These are phyloP conservation scores for Hypoxylon sp. DNA, from an alignment of 2,329 filamentous ascomycete genomes.

Conservation along the genomic window DNA sequence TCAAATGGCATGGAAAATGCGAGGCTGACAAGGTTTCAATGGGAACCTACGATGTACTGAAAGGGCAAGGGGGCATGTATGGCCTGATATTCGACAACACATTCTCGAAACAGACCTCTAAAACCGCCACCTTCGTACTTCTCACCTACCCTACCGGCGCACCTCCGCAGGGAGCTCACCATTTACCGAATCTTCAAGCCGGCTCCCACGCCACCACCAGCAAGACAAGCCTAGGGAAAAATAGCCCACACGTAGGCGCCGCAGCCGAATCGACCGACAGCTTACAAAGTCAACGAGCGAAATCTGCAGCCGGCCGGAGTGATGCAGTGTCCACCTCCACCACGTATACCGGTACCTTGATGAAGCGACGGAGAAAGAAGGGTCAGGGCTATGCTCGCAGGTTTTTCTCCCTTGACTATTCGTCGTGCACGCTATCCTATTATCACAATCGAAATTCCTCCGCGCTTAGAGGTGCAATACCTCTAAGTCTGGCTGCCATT, in stretches of 20 bases:
- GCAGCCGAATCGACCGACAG: slow-evolving; percentile 71
- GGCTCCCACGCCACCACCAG: slow-evolving; percentile 55
- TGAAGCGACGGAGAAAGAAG: slow-evolving; percentile 92
- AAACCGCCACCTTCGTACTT: slow-evolving; percentile 93
- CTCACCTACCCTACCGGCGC: slow-evolving; percentile 90
- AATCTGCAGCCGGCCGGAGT: slow-evolving; percentile 66
- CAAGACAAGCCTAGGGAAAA: slow-evolving; percentile 64
- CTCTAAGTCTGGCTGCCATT: slow-evolving; percentile 89
- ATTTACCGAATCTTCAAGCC: slow-evolving; percentile 71
- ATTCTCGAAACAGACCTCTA: slow-evolving; percentile 94
- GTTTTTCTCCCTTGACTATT: slow-evolving; percentile 97
- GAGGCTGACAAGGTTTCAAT: slow-evolving; percentile 96
- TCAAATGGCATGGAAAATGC: slow-evolving; percentile 93
- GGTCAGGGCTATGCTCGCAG: slow-evolving; percentile 92
- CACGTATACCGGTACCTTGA: slow-evolving; percentile 82
- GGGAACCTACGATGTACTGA: slow-evolving; percentile 83
- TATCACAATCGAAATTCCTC: slow-evolving; percentile 96
- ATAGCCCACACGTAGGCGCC: slow-evolving; percentile 59
- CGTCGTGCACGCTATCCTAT: slow-evolving; percentile 93
- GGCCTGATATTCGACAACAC: slow-evolving; percentile 98
- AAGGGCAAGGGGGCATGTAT: slow-evolving; percentile 88
- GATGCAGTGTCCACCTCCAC: slow-evolving; percentile 57
- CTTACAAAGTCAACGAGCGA: slow-evolving; percentile 64
- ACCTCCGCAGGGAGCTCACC: slow-evolving; percentile 78
- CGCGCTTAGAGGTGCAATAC: slow-evolving; percentile 90